phyloP scores from a whole-genome alignment of 2,329 filamentous ascomycete genomes.

The Fusarium chaquense region DNA sequence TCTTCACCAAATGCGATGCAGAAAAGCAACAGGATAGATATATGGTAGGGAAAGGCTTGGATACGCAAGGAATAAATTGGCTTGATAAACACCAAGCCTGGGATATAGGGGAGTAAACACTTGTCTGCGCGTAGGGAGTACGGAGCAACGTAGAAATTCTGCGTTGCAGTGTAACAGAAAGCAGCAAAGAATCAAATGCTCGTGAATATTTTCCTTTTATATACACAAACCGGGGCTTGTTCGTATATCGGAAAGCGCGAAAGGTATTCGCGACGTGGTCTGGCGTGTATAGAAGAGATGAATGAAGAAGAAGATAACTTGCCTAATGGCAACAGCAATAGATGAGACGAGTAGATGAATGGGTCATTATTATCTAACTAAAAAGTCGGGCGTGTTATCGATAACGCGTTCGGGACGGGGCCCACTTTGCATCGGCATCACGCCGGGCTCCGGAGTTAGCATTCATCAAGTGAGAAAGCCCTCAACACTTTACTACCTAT shows the following conservation, averaged over 20 bases:
- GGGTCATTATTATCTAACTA: conserved; percentile 1
- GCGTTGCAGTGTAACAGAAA: conserved; percentile 14
- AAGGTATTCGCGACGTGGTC: conserved; percentile 3
- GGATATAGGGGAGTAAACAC: conserved; percentile 37
- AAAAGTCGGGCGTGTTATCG: conserved; percentile 18
- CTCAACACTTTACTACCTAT: background rate
- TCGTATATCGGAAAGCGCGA: conserved; percentile 5
- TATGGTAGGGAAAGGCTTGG: background rate
- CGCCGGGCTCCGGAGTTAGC: background rate
- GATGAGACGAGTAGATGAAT: background rate
- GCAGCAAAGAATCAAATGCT: conserved; percentile 1
- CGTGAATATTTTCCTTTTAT: background rate
- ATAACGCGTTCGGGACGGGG: conserved; percentile 11
- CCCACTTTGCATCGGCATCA: conserved; percentile 11
- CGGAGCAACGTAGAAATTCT: conserved; percentile 15
- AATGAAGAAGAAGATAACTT: background rate
- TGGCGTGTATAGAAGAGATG: conserved; percentile 2
- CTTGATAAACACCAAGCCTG: conserved; percentile 30
- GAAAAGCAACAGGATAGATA: background rate
- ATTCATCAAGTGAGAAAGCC: background rate
- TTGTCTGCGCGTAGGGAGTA: conserved; percentile 42
- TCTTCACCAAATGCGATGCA: conserved; percentile 13
- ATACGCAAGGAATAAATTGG: conserved; percentile 13
- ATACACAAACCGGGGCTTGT: conserved; percentile 6
- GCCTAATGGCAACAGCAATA: background rate